Conservation (phyloP, 1,284 basidiomycete genomes). For the Rhodofomes roseus region DNA sequence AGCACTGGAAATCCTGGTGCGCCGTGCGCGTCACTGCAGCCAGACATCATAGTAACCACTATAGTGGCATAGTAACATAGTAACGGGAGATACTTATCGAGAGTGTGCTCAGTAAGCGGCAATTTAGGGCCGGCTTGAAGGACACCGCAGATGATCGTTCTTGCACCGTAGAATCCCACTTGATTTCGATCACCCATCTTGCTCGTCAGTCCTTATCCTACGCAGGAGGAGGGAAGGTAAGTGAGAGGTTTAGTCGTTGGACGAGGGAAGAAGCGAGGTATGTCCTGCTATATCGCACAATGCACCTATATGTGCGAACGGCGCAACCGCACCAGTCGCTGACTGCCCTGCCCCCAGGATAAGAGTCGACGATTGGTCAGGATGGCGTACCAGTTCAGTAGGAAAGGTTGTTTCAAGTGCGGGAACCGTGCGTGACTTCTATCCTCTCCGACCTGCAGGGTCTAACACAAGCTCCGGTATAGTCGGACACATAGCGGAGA, state of each 20-base stretch:
- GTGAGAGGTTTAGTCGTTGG: constrained; percentile 37
- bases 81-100: neutral
- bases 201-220: constrained; percentile 37
- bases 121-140: constrained; percentile 9
- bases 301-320: too few relatives aligned
- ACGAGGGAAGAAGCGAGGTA: constrained; percentile 41
- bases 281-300: constrained; percentile 1
- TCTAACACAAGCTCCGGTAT: constrained; percentile 8
- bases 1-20: too few relatives aligned
- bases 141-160: neutral
- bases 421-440: constrained; percentile 62
- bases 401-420: constrained; percentile 86
- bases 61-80: too few relatives aligned
- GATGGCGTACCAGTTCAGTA: constrained; percentile 78
- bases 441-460: constrained; percentile 10
- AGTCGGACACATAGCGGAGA: constrained; percentile 91
- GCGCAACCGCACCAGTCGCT: neutral
- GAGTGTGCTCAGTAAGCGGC: neutral
- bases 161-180: constrained; percentile 11
- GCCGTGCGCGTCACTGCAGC: too few relatives aligned
- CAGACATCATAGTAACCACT: too few relatives aligned
- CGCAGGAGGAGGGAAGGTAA: constrained; percentile 42
- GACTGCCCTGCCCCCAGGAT: constrained; percentile 16
- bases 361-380: constrained; percentile 22
- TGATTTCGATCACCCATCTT: constrained; percentile 33